Percentiles rank a stretch among this genome's conserved stretches.
Conservation (phyloP, 441 rosid species). For the Adansonia gregorii region DNA sequence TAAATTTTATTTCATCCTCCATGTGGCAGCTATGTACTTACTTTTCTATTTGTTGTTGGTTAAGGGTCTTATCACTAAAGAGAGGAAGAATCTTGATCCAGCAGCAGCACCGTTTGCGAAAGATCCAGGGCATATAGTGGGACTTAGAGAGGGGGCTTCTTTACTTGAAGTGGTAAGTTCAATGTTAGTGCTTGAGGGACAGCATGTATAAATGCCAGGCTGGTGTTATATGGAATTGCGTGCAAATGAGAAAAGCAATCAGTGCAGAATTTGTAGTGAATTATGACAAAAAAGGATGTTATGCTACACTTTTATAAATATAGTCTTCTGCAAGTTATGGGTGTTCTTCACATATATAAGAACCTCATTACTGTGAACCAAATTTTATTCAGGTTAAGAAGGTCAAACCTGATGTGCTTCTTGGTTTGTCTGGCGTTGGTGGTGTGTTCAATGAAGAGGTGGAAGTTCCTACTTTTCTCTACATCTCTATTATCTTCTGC, state of each 20-base stretch:
- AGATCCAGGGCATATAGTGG: slow-evolving; percentile 59
- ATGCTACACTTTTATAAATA: background rate
- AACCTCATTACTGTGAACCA: slow-evolving; percentile 28
- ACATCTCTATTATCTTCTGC: too few species aligned
- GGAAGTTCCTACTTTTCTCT: slow-evolving; percentile 20
- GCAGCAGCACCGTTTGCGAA: slow-evolving; percentile 87
- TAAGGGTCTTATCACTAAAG: slow-evolving; percentile 93
- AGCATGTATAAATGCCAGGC: slow-evolving; percentile 16
- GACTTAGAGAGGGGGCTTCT: slow-evolving; percentile 76
- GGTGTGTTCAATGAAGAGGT: slow-evolving; percentile 91
- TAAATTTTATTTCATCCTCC: background rate
- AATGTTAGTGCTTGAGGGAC: slow-evolving; percentile 24
- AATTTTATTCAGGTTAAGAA: slow-evolving; percentile 67
- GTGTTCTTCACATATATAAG: slow-evolving; percentile 3
- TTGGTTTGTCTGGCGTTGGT: slow-evolving; percentile 99
- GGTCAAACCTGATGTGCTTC: slow-evolving; percentile 92
- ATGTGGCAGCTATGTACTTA: background rate
- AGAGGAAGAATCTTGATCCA: slow-evolving; percentile 82
- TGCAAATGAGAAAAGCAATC: slow-evolving; percentile 2
- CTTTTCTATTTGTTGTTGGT: slow-evolving; percentile 17
- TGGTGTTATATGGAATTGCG: slow-evolving; percentile 19
- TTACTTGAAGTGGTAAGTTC: slow-evolving; percentile 81
- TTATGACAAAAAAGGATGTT: slow-evolving; percentile 3
- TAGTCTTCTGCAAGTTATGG: slow-evolving; percentile 8
- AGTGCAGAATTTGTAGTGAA: background rate